Evolutionary conservation across 441 rosid genomes (phyloP).

Genomic region (Euphorbia celastroides): DNA sequence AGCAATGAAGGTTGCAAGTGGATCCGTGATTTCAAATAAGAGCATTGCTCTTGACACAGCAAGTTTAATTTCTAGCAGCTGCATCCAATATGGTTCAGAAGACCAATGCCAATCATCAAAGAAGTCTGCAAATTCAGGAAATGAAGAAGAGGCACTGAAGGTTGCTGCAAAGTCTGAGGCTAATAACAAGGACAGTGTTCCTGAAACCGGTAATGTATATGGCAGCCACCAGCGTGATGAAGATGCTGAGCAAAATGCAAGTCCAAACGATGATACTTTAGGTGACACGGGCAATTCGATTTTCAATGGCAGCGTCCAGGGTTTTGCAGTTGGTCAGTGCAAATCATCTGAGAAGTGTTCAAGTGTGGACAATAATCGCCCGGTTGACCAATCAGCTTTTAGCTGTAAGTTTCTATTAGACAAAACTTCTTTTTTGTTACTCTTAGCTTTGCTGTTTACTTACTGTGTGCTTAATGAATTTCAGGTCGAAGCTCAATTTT

Average conservation of each 20-base stretch:
- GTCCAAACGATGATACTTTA: slow-evolving; percentile 11
- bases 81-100: too few relatives aligned
- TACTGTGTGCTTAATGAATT: slow-evolving; percentile 14
- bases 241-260: slow-evolving; percentile 4
- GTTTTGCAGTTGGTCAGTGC: background rate
- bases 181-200: background rate
- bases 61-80: slow-evolving; percentile 12
- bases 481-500: slow-evolving; percentile 21
- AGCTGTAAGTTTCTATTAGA: slow-evolving; percentile 15
- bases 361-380: slow-evolving; percentile 13
- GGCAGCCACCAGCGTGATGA: background rate
- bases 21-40: background rate
- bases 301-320: too few relatives aligned
- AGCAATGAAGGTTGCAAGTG: background rate
- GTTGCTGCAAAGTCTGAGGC: background rate
- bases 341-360: background rate
- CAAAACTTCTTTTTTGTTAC: background rate
- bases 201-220: slow-evolving; percentile 15
- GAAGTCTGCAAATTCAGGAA: slow-evolving; percentile 3
- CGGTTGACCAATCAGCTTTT: slow-evolving; percentile 7
- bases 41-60: slow-evolving; percentile 6
- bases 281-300: background rate
- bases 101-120: slow-evolving; percentile 8
- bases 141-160: slow-evolving; percentile 2
- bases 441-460: slow-evolving; percentile 10